phyloP scores from a whole-genome alignment of 2,329 filamentous ascomycete species.

The Talaromyces sp. region DNA sequence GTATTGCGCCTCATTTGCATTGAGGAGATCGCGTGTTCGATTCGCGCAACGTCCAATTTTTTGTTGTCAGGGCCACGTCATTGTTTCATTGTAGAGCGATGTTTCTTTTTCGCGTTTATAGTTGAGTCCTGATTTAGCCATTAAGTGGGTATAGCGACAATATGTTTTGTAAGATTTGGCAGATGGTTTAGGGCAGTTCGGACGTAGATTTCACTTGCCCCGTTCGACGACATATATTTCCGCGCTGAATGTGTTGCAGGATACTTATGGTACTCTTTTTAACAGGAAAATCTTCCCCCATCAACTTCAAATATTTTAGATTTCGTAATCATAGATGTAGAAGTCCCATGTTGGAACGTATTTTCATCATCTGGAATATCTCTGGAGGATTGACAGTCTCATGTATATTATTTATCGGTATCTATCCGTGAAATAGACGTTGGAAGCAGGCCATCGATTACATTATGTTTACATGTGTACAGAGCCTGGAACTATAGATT shows the following conservation, averaged over 20 bases:
- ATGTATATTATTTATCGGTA: neutral
- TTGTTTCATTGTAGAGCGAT: neutral
- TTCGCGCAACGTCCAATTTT: constrained; percentile 6
- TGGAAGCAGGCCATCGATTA: neutral
- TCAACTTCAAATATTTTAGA: too few species aligned
- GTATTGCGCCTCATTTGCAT: constrained; percentile 10
- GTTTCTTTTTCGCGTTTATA: neutral
- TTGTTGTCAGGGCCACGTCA: neutral
- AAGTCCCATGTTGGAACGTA: too few species aligned
- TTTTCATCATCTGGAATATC: too few species aligned
- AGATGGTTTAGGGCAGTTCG: neutral
- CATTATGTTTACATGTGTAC: neutral
- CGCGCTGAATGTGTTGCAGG: accelerated
- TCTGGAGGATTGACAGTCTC: too few species aligned
- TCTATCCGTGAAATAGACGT: neutral
- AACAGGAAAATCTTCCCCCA: too few species aligned
- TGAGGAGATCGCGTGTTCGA: constrained; percentile 10
- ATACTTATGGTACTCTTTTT: too few species aligned
- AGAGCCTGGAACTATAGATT: neutral
- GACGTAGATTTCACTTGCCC: neutral
- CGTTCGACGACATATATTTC: too few species aligned
- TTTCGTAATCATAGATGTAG: too few species aligned
- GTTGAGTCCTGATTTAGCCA: neutral
- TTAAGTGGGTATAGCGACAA: neutral
- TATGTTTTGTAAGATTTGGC: neutral